Evolutionary conservation across 257 asterid genomes (phyloP).

Genomic region (Craterostigma plantagineum): DNA sequence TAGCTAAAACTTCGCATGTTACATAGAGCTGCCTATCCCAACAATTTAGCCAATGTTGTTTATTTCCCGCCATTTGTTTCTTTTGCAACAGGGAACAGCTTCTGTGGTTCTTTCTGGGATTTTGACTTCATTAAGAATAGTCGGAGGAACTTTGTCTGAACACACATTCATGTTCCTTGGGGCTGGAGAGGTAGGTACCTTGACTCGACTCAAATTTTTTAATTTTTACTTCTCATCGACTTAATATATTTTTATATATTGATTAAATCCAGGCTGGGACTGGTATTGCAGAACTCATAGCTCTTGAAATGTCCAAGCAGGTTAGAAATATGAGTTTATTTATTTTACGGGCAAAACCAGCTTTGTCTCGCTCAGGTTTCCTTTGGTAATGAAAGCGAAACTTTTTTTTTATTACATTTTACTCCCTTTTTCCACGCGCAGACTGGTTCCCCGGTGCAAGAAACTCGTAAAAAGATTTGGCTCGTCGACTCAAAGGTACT

Average conservation of each 20-base stretch:
- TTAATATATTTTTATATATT: slow-evolving; percentile 3
- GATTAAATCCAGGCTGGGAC: slow-evolving; percentile 79
- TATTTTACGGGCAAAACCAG: not conserved
- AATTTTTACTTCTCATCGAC: not conserved
- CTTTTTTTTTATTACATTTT: not conserved
- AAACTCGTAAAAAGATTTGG: slow-evolving; percentile 78
- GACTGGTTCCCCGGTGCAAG: slow-evolving; percentile 71
- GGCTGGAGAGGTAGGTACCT: slow-evolving; percentile 87
- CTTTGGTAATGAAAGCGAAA: not conserved
- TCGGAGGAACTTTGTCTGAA: slow-evolving; percentile 70
- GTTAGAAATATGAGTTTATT: slow-evolving; percentile 13
- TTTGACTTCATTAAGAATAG: slow-evolving; percentile 57
- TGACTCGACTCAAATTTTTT: not conserved
- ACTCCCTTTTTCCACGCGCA: slow-evolving; percentile 13
- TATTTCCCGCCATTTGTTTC: not conserved
- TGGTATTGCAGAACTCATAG: slow-evolving; percentile 96
- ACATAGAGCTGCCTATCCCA: too few relatives aligned
- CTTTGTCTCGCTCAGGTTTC: not conserved
- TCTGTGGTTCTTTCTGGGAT: slow-evolving; percentile 93
- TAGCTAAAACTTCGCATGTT: too few relatives aligned
- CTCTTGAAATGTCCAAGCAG: slow-evolving; percentile 96
- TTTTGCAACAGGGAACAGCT: slow-evolving; percentile 67
- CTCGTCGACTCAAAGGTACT: slow-evolving; percentile 64
- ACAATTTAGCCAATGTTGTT: too few relatives aligned
- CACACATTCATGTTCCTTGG: slow-evolving; percentile 89